Evolutionary conservation across 2,329 filamentous ascomycete species (phyloP).

Genomic region (Aspergillus sp.): DNA sequence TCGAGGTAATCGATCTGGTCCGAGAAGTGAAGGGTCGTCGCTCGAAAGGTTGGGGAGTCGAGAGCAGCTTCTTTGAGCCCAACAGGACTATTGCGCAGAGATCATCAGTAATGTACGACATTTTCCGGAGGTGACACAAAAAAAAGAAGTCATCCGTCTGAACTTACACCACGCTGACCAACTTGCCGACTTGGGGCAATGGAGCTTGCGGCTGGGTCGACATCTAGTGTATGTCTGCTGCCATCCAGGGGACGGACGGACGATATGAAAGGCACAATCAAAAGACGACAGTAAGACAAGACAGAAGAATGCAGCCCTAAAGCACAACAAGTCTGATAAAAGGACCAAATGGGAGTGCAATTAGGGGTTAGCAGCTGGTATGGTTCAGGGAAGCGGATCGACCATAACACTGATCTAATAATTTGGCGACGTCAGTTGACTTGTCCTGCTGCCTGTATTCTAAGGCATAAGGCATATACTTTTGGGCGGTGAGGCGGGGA

Average conservation of each 20-base stretch:
- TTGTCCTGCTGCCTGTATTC: conserved; percentile 8
- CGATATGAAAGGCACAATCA: background rate
- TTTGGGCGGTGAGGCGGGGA: conserved; percentile 16
- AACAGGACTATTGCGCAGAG: conserved; percentile 54
- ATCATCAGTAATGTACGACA: conserved; percentile 7
- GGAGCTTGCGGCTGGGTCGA: conserved; percentile 31
- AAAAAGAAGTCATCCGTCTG: background rate
- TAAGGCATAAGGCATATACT: conserved; percentile 7
- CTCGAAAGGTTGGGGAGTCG: conserved; percentile 92
- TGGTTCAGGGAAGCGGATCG: background rate
- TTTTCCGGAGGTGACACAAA: background rate
- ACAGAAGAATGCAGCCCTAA: background rate
- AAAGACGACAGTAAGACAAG: conserved; percentile 5
- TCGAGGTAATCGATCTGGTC: conserved; percentile 90
- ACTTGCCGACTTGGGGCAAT: conserved; percentile 35
- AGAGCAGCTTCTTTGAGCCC: conserved; percentile 88
- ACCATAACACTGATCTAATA: conserved; percentile 17
- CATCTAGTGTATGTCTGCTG: conserved; percentile 33
- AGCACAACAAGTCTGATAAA: background rate
- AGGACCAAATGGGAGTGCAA: background rate
- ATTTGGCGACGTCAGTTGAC: conserved; percentile 32
- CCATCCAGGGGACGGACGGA: conserved; percentile 16
- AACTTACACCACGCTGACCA: conserved; percentile 40
- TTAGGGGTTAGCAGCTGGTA: background rate
- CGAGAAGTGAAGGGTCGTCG: conserved; percentile 73